Percentiles rank a stretch among this genome's conserved stretches.
Conservation (phyloP, 208 protist species). For the Trypanosoma brucei region DNA sequence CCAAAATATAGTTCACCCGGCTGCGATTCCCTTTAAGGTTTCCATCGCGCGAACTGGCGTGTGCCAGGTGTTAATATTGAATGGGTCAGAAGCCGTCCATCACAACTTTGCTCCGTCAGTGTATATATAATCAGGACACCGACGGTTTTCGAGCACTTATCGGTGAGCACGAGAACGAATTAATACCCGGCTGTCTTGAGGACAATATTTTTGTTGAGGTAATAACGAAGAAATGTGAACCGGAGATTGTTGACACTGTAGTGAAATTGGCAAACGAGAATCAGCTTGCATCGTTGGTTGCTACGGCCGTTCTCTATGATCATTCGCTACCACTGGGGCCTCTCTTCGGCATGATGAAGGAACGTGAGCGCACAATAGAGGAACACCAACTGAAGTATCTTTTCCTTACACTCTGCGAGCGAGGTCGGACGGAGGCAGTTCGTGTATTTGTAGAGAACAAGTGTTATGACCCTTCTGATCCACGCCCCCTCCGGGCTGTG, state of each 20-base stretch:
- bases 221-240: conserved; percentile 47
- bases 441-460: conserved; percentile 46
- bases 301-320: conserved; percentile 51
- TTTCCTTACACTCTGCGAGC: conserved; percentile 68
- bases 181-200: conserved; percentile 31
- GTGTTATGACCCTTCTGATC: conserved; percentile 55
- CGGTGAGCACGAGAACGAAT: conserved; percentile 24
- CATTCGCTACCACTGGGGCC: conserved; percentile 40
- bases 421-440: conserved; percentile 49
- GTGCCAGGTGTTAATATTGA: background rate
- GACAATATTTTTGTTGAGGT: conserved; percentile 60
- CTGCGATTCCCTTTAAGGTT: too few species aligned
- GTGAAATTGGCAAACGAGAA: conserved; percentile 56
- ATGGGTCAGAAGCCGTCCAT: conserved; percentile 69
- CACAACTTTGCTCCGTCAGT: conserved; percentile 36
- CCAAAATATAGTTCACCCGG: too few species aligned
- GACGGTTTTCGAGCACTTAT: conserved; percentile 37
- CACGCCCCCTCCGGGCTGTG: conserved; percentile 49
- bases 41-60: too few species aligned
- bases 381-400: conserved; percentile 56
- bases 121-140: conserved; percentile 53
- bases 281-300: conserved; percentile 59
- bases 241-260: conserved; percentile 39
- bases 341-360: conserved; percentile 54
- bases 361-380: conserved; percentile 39